Conservation (phyloP, 257 asterid genomes). For the Lycium ferocissimum region DNA sequence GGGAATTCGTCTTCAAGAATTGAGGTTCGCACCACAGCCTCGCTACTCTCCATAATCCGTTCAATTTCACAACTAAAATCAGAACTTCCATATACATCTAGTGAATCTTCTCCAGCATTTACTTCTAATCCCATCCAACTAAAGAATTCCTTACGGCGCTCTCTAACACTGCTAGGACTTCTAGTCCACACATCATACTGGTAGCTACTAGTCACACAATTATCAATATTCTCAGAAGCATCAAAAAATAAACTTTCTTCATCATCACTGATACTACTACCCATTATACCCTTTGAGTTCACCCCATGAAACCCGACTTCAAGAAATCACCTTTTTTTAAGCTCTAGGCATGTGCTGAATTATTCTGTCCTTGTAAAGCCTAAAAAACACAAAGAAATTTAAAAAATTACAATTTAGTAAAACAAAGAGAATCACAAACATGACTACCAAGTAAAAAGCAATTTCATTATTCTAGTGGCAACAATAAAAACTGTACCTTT, state of each 20-base stretch:
- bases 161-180: constrained; percentile 69
- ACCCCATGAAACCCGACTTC: constrained; percentile 70
- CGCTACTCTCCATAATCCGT: constrained; percentile 54
- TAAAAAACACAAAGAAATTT: constrained; percentile 34
- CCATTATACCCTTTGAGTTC: constrained; percentile 67
- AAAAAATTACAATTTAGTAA: constrained; percentile 35
- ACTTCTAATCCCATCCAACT: constrained; percentile 57
- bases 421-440: constrained; percentile 48
- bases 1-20: constrained; percentile 51
- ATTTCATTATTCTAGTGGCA: constrained; percentile 35
- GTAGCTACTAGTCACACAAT: constrained; percentile 39
- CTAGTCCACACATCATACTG: constrained; percentile 67
- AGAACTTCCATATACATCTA: constrained; percentile 26
- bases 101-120: constrained; percentile 31
- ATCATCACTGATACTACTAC: constrained; percentile 57
- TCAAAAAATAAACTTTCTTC: constrained; percentile 69
- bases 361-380: constrained; percentile 52
- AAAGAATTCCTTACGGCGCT: constrained; percentile 68
- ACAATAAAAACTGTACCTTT: constrained; percentile 34
- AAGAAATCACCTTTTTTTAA: constrained; percentile 46
- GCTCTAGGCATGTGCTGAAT: constrained; percentile 59
- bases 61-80: constrained; percentile 39
- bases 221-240: constrained; percentile 58
- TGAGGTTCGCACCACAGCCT: constrained; percentile 59
- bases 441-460: constrained; percentile 52